phyloP scores from a whole-genome alignment of 225 moss, liverwort and hornwort species.

The Climacium dendroides region DNA sequence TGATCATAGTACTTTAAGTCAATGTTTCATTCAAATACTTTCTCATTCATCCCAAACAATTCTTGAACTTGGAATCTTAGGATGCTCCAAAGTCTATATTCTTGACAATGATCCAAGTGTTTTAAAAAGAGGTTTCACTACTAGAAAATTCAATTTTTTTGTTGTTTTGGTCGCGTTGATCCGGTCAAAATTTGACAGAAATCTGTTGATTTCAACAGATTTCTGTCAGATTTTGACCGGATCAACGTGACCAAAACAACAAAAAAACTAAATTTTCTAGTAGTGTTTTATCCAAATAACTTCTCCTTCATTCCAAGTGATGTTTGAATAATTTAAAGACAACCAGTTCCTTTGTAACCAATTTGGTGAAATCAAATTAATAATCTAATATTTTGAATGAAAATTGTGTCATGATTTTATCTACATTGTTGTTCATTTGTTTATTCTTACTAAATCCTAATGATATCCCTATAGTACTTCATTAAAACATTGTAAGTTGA shows the following conservation, averaged over 20 bases:
- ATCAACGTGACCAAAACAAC: no score
- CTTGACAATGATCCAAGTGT: accelerated
- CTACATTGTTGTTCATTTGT: accelerated
- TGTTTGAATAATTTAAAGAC: not conserved
- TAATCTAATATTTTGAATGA: not conserved
- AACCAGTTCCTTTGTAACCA: accelerated
- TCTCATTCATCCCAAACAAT: not conserved
- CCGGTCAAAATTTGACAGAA: no score
- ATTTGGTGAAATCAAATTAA: not conserved
- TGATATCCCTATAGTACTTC: not conserved
- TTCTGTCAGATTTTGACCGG: no score
- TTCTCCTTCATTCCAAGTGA: not conserved
- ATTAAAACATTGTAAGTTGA: accelerated
- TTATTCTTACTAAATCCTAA: no score
- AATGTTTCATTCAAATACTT: no score
- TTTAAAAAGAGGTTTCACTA: not conserved
- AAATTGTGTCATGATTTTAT: accelerated
- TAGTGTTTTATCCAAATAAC: not conserved
- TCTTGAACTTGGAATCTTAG: accelerated
- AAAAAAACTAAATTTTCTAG: no score
- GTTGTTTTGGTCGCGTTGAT: no score
- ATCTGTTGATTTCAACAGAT: no score
- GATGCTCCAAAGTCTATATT: accelerated
- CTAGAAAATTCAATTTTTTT: no score
- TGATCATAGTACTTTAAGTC: accelerated